A percentile compares a stretch with the other conserved stretches of the same genome.
Evolutionary conservation across 1,139 yeast species (phyloP).

Genomic region (Nakaseomyces sp.): DNA sequence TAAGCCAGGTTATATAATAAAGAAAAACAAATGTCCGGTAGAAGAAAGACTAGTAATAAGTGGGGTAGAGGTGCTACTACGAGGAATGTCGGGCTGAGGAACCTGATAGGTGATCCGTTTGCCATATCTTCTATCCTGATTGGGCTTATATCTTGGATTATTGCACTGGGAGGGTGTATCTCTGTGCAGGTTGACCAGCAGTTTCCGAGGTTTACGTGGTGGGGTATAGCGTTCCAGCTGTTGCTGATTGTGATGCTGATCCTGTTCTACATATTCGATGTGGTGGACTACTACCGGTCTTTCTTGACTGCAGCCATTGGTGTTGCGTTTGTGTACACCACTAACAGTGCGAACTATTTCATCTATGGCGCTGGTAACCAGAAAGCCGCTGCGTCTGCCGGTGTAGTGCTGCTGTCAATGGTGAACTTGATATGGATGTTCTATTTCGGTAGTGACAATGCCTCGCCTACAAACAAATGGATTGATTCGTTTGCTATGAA

Average conservation of each 20-base stretch:
- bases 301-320: constrained; percentile 33
- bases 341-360: constrained; percentile 72
- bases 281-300: constrained; percentile 58
- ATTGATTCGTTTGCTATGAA: constrained; percentile 63
- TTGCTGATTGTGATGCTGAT: constrained; percentile 48
- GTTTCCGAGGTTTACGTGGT: constrained; percentile 88
- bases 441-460: constrained; percentile 77
- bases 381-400: constrained; percentile 88
- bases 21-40: not conserved
- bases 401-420: constrained; percentile 74
- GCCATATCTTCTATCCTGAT: constrained; percentile 59
- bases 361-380: constrained; percentile 58
- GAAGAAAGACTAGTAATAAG: not conserved
- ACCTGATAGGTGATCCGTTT: constrained; percentile 59
- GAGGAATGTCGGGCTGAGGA: constrained; percentile 32
- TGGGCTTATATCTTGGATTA: constrained; percentile 65
- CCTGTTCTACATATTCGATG: constrained; percentile 55
- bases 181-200: constrained; percentile 39
- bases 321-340: constrained; percentile 66
- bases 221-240: constrained; percentile 88
- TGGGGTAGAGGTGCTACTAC: not conserved
- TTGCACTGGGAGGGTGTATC: constrained; percentile 80
- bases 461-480: constrained; percentile 71
- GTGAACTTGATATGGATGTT: constrained; percentile 74
- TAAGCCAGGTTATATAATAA: too few species aligned